Percentiles rank a stretch among this genome's conserved stretches.
phyloP scores from a whole-genome alignment of 371 early-diverging fungal species.

The Mortierella sp. region DNA sequence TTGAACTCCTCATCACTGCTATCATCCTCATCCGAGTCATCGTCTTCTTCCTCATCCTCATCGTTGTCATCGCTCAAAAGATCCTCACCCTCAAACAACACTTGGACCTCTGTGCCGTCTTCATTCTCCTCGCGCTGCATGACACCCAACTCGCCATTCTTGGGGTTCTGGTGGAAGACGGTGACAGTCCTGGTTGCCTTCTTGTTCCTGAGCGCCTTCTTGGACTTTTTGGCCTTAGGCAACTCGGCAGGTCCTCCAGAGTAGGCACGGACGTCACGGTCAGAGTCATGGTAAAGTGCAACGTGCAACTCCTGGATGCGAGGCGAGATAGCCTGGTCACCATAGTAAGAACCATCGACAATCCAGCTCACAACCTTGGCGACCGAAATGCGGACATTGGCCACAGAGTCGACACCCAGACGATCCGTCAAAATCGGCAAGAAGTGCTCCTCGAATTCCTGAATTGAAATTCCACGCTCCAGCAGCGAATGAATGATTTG shows the following conservation, averaged over 20 bases:
- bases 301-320: slow-evolving; percentile 17
- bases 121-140: slow-evolving; percentile 25
- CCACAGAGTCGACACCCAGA: slow-evolving; percentile 38
- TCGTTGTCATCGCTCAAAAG: slow-evolving; percentile 21
- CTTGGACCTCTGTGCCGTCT: slow-evolving; percentile 9
- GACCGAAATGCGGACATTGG: slow-evolving; percentile 52
- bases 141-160: slow-evolving; percentile 26
- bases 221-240: slow-evolving; percentile 22
- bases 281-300: slow-evolving; percentile 40
- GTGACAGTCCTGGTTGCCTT: slow-evolving; percentile 13
- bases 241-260: slow-evolving; percentile 46
- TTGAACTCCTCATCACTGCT: slow-evolving; percentile 10
- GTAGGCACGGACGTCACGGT: slow-evolving; percentile 52
- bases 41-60: slow-evolving; percentile 17
- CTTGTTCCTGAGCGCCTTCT: slow-evolving; percentile 2
- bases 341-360: slow-evolving; percentile 42
- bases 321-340: slow-evolving; percentile 25
- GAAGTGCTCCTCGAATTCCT: slow-evolving; percentile 43
- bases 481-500: slow-evolving; percentile 55
- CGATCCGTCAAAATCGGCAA: slow-evolving; percentile 36
- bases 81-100: slow-evolving; percentile 30
- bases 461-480: slow-evolving; percentile 37
- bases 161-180: slow-evolving; percentile 47
- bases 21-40: slow-evolving; percentile 23
- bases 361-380: slow-evolving; percentile 54